Base-by-base conservation (phyloP, 2,329 filamentous ascomycete species). In the Colletotrichum falcatum region DNA sequence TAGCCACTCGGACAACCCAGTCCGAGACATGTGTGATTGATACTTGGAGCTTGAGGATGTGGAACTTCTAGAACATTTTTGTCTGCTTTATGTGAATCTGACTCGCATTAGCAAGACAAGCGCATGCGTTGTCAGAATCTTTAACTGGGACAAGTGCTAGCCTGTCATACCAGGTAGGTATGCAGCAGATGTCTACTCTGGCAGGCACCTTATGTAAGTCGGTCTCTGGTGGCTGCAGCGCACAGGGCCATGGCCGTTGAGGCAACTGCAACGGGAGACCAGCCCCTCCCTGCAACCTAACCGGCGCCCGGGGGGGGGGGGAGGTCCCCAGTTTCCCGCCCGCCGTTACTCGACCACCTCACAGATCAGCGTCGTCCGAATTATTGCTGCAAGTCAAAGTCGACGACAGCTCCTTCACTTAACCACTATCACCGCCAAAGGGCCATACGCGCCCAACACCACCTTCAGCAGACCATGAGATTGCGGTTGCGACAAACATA, bases 191-290 rank as follows among this genome's bases (percentile, higher is more conserved):
- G 48, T 35, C 33, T 26, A 39, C 37, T 48, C 44, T 44, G 46
- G 35, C 35, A 53, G 37, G 37, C 54, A 37, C 63, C 63, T 71
- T 71, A 71, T 62, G 64, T 68, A 71, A 71, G 64, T 65, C 33
- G 9, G 20, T 46, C 62, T 42, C 2, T 26, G 30, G 58, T 30
- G 64, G 26, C 70, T 75, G 74, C 72, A 74, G 66, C 54, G 76
- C 77, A 77, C 76, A 74, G 77, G 77, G 75, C 33, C 67, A 56
- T 35, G 55, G 67, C 74, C 65, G 74, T 72, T 75, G 75, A 75
- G 73, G 67, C 56, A 66, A 20, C 53, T 67, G 64, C 64, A 66
- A 42, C 56, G 20, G 48, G 33, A 68, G 68, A 67, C 68, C 42
- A 54, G 67, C 65, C 67, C 42, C 67, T 62, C 67, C 67, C 64